A percentile compares a stretch with the other conserved stretches of the same genome.
phyloP scores from a whole-genome alignment of 768 basidiomycete genomes.

The Lactarius evosmus region DNA sequence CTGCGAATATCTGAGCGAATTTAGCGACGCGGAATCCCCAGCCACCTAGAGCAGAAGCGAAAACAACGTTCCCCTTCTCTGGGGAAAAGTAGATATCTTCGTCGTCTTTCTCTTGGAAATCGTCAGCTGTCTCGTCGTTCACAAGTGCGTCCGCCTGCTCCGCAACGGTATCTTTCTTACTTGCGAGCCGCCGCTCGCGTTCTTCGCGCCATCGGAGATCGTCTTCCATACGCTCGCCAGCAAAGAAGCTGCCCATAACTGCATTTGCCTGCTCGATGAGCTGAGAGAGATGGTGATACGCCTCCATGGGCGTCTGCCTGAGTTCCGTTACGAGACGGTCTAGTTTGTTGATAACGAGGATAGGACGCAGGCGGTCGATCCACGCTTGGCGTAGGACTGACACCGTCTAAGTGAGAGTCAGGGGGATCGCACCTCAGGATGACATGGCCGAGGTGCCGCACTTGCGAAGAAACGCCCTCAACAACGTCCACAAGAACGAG shows the following conservation, averaged over 20 bases:
- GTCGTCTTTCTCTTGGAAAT: constrained; percentile 94
- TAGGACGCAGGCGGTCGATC: constrained; percentile 81
- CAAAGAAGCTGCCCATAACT: constrained; percentile 96
- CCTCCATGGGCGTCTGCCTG: constrained; percentile 85
- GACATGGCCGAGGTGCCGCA: constrained; percentile 35
- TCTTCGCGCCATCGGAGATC: constrained; percentile 93
- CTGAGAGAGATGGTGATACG: constrained; percentile 89
- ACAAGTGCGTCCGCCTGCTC: constrained; percentile 54
- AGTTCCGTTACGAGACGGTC: constrained; percentile 94
- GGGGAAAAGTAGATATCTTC: constrained; percentile 98
- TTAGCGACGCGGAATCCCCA: constrained; percentile 96
- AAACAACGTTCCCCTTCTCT: constrained; percentile 92
- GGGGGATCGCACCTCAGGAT: neutral
- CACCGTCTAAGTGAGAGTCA: constrained; percentile 62
- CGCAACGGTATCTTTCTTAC: constrained; percentile 71
- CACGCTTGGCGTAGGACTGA: constrained; percentile 94
- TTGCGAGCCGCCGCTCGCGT: constrained; percentile 74
- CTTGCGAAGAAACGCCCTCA: constrained; percentile 98
- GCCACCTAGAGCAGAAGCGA: constrained; percentile 92
- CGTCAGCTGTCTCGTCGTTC: constrained; percentile 58
- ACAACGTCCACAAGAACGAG: constrained; percentile 94
- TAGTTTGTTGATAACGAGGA: constrained; percentile 96
- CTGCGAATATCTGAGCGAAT: constrained; percentile 89
- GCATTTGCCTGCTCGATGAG: constrained; percentile 97
- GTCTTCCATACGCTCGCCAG: constrained; percentile 94